These are phyloP conservation scores for Colletotrichum higginsianum DNA, from an alignment of 2,329 filamentous ascomycete genomes.

Conservation along the genomic window DNA sequence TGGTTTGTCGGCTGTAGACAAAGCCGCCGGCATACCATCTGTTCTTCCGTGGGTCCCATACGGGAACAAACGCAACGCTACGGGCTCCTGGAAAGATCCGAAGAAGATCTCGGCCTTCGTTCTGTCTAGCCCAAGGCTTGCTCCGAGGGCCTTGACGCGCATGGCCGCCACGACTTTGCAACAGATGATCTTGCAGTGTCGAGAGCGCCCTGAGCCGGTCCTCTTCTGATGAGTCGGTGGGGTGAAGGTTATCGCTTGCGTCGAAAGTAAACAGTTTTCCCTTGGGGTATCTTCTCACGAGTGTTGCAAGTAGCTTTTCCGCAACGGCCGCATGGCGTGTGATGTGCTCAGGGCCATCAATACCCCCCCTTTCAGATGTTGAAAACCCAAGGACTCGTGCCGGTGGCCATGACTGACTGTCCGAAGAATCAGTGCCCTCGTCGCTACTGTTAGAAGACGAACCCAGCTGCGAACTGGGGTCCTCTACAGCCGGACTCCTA, in stretches of 20 bases:
- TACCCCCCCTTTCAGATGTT: slow-evolving; percentile 6
- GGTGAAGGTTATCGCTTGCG: slow-evolving; percentile 46
- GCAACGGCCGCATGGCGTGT: slow-evolving; percentile 43
- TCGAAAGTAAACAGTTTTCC: slow-evolving; percentile 53
- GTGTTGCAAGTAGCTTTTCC: slow-evolving; percentile 47
- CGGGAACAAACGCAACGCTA: slow-evolving; percentile 50
- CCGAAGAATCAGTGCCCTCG: background rate
- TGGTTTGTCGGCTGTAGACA: slow-evolving; percentile 49
- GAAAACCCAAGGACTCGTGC: slow-evolving; percentile 46
- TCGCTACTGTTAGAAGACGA: background rate
- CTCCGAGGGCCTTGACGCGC: background rate
- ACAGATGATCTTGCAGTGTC: background rate
- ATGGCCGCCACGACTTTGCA: background rate
- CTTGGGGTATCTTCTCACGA: slow-evolving; percentile 52
- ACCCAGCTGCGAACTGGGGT: background rate
- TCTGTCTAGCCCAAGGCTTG: slow-evolving; percentile 12
- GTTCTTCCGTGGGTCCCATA: slow-evolving; percentile 50
- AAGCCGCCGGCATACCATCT: slow-evolving; percentile 55
- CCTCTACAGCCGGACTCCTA: background rate
- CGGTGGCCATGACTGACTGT: background rate
- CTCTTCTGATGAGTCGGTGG: slow-evolving; percentile 39
- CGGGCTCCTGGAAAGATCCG: slow-evolving; percentile 43
- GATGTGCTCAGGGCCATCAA: slow-evolving; percentile 23
- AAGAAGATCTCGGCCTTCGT: slow-evolving; percentile 7
- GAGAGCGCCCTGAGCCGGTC: background rate